These are phyloP conservation scores for Aspergillus bertholletiae DNA, from an alignment of 495 filamentous ascomycete species.

Conservation along the genomic window DNA sequence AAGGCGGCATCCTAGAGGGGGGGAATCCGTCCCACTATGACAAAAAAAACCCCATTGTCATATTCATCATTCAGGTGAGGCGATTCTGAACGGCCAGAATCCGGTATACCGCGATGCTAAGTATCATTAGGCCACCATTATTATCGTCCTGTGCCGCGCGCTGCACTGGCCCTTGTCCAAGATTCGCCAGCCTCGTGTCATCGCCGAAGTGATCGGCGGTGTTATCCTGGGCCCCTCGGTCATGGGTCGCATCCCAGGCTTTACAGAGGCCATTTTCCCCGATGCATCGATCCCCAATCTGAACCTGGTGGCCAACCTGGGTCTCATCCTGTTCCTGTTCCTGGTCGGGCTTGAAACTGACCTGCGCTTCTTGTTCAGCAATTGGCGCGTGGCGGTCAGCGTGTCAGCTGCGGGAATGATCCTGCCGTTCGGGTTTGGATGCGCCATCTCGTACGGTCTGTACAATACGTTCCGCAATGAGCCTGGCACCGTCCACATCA, in stretches of 20 bases:
- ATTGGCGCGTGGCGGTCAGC: constrained; percentile 80
- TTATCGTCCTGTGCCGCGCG: constrained; percentile 84
- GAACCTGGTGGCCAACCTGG: constrained; percentile 82
- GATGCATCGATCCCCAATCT: constrained; percentile 67
- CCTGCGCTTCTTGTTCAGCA: constrained; percentile 74
- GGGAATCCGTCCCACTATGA: constrained; percentile 69
- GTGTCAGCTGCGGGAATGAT: constrained; percentile 86
- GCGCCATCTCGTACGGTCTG: constrained; percentile 80
- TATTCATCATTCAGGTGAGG: constrained; percentile 93
- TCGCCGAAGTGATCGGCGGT: constrained; percentile 92
- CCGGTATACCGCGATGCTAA: constrained; percentile 3
- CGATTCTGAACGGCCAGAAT: background rate
- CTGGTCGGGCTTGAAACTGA: constrained; percentile 92
- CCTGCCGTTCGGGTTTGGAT: constrained; percentile 66
- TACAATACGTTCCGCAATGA: constrained; percentile 76
- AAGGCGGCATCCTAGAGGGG: constrained; percentile 67
- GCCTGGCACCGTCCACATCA: constrained; percentile 55
- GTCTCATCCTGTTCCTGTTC: constrained; percentile 88
- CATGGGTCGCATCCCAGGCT: constrained; percentile 79
- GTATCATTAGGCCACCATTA: constrained; percentile 68
- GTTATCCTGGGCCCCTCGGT: constrained; percentile 88
- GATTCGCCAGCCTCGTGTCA: constrained; percentile 86
- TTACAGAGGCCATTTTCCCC: constrained; percentile 75
- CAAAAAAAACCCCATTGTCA: constrained; percentile 76
- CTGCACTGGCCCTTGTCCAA: constrained; percentile 82